A percentile compares a stretch with the other conserved stretches of the same genome.
Evolutionary conservation across 306 rosid species (phyloP).

Genomic region (Vicia sativa): DNA sequence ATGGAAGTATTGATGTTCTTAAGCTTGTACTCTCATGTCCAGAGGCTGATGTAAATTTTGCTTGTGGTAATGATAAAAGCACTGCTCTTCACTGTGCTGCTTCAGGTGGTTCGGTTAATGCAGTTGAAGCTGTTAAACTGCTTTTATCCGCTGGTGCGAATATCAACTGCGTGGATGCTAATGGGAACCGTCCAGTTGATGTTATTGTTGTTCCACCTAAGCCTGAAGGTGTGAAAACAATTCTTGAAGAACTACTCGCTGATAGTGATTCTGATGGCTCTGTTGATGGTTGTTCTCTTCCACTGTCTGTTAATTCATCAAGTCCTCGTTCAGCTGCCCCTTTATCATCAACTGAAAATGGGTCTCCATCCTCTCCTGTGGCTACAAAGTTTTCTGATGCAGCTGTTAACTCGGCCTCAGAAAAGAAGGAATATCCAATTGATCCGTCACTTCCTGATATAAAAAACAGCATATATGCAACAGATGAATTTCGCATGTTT

Average conservation of each 20-base stretch:
- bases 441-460: conserved; percentile 94
- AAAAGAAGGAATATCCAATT: conserved; percentile 82
- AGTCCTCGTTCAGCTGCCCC: conserved; percentile 54
- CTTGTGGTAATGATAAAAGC: conserved; percentile 64
- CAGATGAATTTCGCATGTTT: conserved; percentile 94
- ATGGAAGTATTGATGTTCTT: conserved; percentile 73
- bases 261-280: conserved; percentile 50
- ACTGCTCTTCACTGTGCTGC: conserved; percentile 97
- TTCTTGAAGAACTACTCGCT: conserved; percentile 62
- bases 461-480: conserved; percentile 83
- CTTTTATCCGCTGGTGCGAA: conserved; percentile 79
- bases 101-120: conserved; percentile 72
- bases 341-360: conserved; percentile 60
- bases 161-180: conserved; percentile 53
- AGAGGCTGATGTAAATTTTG: conserved; percentile 63
- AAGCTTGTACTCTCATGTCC: conserved; percentile 60
- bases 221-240: conserved; percentile 45
- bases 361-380: conserved; percentile 56
- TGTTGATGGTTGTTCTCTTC: conserved; percentile 45
- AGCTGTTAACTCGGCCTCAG: conserved; percentile 49
- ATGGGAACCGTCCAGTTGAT: conserved; percentile 73
- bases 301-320: conserved; percentile 42
- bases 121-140: conserved; percentile 57
- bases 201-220: conserved; percentile 72
- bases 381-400: conserved; percentile 50